These are phyloP conservation scores for Eucalyptus regnans DNA, from an alignment of 345 rosid genomes.

Conservation along the genomic window DNA sequence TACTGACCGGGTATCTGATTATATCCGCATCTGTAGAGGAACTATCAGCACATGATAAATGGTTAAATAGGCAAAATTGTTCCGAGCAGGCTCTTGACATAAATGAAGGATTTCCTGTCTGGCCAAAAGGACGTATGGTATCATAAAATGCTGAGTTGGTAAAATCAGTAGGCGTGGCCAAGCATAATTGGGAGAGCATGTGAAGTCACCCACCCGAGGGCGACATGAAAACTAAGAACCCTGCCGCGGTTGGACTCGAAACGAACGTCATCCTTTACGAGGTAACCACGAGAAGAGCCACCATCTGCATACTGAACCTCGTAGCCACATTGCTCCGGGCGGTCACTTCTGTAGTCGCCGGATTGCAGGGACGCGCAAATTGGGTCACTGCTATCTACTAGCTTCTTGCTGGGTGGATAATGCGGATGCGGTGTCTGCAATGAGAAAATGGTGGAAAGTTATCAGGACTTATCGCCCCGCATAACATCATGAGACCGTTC, in stretches of 20 bases:
- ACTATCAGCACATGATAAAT: background rate
- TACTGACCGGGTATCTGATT: constrained; percentile 54
- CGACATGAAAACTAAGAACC: constrained; percentile 45
- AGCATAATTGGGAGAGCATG: background rate
- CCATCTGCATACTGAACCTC: constrained; percentile 88
- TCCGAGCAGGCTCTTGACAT: background rate
- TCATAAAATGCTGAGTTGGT: background rate
- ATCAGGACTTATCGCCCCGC: background rate
- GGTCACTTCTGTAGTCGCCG: constrained; percentile 32
- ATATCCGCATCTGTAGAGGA: constrained; percentile 66
- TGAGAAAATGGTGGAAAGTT: background rate
- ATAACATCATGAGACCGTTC: background rate
- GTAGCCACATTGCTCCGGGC: constrained; percentile 64
- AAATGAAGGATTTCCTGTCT: background rate
- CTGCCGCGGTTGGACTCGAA: constrained; percentile 45
- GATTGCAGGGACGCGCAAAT: constrained; percentile 58
- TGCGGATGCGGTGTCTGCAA: constrained; percentile 78
- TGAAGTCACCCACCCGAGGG: constrained; percentile 47
- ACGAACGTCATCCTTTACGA: constrained; percentile 58
- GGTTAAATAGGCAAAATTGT: background rate
- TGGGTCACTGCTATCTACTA: constrained; percentile 58
- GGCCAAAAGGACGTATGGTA: background rate
- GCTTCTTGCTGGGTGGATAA: constrained; percentile 55
- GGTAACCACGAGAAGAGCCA: constrained; percentile 83
- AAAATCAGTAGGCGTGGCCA: background rate